Conservation (phyloP, 768 basidiomycete genomes). For the Hirschioporus abietinus region DNA sequence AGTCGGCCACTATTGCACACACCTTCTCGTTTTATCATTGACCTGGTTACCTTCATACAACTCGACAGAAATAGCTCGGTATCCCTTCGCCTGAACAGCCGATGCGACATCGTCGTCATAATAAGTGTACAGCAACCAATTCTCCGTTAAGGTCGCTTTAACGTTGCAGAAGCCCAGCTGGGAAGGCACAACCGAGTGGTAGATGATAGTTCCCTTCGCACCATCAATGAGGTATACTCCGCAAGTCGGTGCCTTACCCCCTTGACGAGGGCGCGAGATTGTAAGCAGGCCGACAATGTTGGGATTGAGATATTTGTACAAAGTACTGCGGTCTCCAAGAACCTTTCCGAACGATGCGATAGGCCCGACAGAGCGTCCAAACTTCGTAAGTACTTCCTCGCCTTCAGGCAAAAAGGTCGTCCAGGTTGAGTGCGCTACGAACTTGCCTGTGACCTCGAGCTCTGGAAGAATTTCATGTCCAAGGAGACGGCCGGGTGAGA, state of each 20-base stretch:
- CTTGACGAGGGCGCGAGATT: slow-evolving; percentile 22
- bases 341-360: slow-evolving; percentile 82
- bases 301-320: slow-evolving; percentile 94
- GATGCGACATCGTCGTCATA: slow-evolving; percentile 55
- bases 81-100: slow-evolving; percentile 52
- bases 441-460: slow-evolving; percentile 36
- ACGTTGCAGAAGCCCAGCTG: slow-evolving; percentile 50
- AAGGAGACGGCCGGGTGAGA: slow-evolving; percentile 42
- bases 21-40: slow-evolving; percentile 75
- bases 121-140: slow-evolving; percentile 91
- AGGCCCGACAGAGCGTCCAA: slow-evolving; percentile 43
- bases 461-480: slow-evolving; percentile 51
- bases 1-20: slow-evolving; percentile 16
- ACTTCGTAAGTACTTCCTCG: slow-evolving; percentile 52
- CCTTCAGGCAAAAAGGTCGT: slow-evolving; percentile 46
- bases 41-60: slow-evolving; percentile 72
- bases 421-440: slow-evolving; percentile 64
- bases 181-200: slow-evolving; percentile 53
- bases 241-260: slow-evolving; percentile 31
- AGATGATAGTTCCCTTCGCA: slow-evolving; percentile 71
- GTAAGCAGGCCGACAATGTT: slow-evolving; percentile 68
- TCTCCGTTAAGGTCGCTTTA: slow-evolving; percentile 69
- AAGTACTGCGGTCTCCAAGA: slow-evolving; percentile 76
- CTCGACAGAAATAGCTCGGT: slow-evolving; percentile 77
- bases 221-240: slow-evolving; percentile 76